phyloP scores from a whole-genome alignment of 2,329 filamentous ascomycete genomes.

The Diaporthe sp. region DNA sequence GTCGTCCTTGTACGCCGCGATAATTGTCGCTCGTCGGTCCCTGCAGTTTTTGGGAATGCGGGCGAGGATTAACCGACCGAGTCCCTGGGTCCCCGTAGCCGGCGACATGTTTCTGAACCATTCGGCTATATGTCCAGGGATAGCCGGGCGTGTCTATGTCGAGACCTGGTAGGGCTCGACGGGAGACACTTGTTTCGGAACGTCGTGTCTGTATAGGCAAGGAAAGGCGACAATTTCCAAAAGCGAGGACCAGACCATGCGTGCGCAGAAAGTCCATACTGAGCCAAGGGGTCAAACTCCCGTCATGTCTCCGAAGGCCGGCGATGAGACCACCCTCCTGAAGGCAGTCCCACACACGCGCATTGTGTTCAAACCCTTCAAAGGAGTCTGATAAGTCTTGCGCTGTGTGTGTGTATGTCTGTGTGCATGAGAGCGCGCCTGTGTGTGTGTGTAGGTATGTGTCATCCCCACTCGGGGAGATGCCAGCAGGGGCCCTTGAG shows the following conservation, averaged over 20 bases:
- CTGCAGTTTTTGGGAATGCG: not conserved
- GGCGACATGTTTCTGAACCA: not conserved
- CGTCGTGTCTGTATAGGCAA: not conserved
- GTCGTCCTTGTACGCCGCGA: not conserved
- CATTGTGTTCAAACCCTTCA: not conserved
- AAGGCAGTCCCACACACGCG: not conserved
- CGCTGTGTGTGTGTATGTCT: not conserved
- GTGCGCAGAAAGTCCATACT: not conserved
- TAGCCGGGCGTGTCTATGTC: not conserved
- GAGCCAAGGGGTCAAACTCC: not conserved
- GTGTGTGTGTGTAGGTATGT: not conserved
- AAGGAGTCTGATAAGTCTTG: not conserved
- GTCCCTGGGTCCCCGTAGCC: not conserved
- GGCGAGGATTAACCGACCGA: not conserved
- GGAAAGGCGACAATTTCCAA: not conserved
- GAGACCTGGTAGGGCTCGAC: not conserved
- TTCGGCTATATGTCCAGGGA: not conserved
- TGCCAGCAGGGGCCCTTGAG: conserved; percentile 28
- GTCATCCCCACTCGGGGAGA: conserved; percentile 1
- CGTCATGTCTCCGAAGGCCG: not conserved
- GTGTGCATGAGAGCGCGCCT: not conserved
- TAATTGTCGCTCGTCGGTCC: conserved; percentile 19
- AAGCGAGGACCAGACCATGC: not conserved
- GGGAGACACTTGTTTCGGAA: not conserved
- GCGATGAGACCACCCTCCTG: not conserved